Conservation (phyloP, 2,329 filamentous ascomycete genomes). For the Alternaria consortialis region DNA sequence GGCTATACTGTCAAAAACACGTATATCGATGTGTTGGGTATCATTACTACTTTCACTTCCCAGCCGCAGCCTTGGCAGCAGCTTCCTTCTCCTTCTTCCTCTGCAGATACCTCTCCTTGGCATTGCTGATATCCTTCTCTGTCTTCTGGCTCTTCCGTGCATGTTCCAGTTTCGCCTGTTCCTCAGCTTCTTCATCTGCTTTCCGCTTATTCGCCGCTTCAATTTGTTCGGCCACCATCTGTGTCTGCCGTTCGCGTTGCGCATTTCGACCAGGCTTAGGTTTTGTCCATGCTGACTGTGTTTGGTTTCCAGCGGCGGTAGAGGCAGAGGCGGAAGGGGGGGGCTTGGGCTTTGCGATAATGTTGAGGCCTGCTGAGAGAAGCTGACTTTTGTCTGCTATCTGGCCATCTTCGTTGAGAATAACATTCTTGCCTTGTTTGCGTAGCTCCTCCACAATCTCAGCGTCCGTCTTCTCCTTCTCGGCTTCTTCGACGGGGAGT, state of each 20-base stretch:
- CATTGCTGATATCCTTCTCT: slow-evolving; percentile 76
- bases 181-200: slow-evolving; percentile 73
- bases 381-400: slow-evolving; percentile 86
- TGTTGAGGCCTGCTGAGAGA: slow-evolving; percentile 77
- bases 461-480: slow-evolving; percentile 59
- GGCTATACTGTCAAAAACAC: background rate
- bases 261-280: slow-evolving; percentile 64
- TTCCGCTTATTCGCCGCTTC: slow-evolving; percentile 76
- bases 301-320: slow-evolving; percentile 22
- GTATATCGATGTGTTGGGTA: slow-evolving; percentile 3
- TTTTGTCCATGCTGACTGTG: background rate
- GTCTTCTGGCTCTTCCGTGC: slow-evolving; percentile 81
- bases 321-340: slow-evolving; percentile 34
- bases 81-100: slow-evolving; percentile 78
- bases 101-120: slow-evolving; percentile 80
- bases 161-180: slow-evolving; percentile 69
- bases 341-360: slow-evolving; percentile 69
- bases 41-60: slow-evolving; percentile 17
- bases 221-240: slow-evolving; percentile 81
- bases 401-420: slow-evolving; percentile 82
- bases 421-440: slow-evolving; percentile 68
- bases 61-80: slow-evolving; percentile 70
- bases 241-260: slow-evolving; percentile 77
- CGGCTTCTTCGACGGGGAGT: slow-evolving; percentile 47
- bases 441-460: slow-evolving; percentile 75